A percentile compares a stretch with the other conserved stretches of the same genome.
phyloP scores from a whole-genome alignment of 1,284 basidiomycete genomes.

The Malassezia pachydermatis region DNA sequence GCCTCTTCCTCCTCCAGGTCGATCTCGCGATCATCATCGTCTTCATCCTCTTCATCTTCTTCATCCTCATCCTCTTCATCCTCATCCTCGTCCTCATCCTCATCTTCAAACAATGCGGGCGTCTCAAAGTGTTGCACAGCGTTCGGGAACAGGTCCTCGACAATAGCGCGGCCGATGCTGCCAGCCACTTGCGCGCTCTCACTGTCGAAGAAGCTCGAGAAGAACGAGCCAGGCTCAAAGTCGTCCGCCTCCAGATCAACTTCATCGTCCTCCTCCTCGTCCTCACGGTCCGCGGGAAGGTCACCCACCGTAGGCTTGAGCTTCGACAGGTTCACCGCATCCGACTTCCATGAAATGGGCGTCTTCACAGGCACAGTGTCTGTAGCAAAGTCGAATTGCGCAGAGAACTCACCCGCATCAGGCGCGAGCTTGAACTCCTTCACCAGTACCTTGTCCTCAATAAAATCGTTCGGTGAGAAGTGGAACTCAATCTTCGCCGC shows the following conservation, averaged over 20 bases:
- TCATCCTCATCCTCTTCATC: slow-evolving; percentile 26
- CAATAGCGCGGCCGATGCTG: slow-evolving; percentile 36
- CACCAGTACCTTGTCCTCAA: slow-evolving; percentile 31
- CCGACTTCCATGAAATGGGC: slow-evolving; percentile 71
- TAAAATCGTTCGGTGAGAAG: slow-evolving; percentile 40
- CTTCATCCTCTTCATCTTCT: slow-evolving; percentile 40
- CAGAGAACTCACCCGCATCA: slow-evolving; percentile 27
- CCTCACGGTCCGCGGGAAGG: slow-evolving; percentile 20
- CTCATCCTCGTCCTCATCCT: slow-evolving; percentile 35
- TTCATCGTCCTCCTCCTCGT: slow-evolving; percentile 33
- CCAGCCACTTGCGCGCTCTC: slow-evolving; percentile 29
- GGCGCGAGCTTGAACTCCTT: slow-evolving; percentile 37
- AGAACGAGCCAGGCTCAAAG: slow-evolving; percentile 70
- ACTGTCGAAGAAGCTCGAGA: slow-evolving; percentile 67
- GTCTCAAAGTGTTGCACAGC: slow-evolving; percentile 38
- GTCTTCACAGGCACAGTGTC: slow-evolving; percentile 37
- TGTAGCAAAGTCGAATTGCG: slow-evolving; percentile 40
- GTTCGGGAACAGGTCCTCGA: slow-evolving; percentile 41
- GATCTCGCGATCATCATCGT: slow-evolving; percentile 36
- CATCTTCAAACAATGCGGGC: slow-evolving; percentile 15
- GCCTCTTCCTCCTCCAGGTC: slow-evolving; percentile 38
- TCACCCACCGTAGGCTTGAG: slow-evolving; percentile 58
- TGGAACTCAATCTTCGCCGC: slow-evolving; percentile 34
- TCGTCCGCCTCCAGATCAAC: slow-evolving; percentile 36
- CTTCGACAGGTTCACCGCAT: slow-evolving; percentile 64